Evolutionary conservation across 768 basidiomycete species (phyloP), one percentile per base, ranked within the genome.

Genomic region (Tulasnella sp.): DNA sequence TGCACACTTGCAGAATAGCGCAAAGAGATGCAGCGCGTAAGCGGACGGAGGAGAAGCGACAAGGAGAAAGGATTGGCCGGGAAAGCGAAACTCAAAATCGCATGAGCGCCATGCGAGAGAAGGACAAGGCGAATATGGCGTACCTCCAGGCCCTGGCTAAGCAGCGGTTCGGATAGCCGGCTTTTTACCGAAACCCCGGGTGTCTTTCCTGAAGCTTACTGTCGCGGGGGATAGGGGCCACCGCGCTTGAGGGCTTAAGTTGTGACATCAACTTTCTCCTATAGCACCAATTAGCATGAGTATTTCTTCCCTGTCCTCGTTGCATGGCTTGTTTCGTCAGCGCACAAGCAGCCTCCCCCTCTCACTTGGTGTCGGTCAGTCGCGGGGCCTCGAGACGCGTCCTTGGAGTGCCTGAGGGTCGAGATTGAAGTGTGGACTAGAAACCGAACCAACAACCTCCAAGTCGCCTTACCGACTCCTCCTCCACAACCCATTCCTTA

Each of bases 91-190:
- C 88, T 18, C 89, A 91, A 60, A 95, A 96, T 84, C 90, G 93
- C 79, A 88, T 89, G 0, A 87, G 83, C 34, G 91, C 90, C 7
- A 87, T 91, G 80, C 91, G 90, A 83, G 92, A 93, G 84, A 96
- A 94, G 84, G 96, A 98, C 83, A 92, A 92, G 85, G 94, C 92
- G 24, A 98, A 96, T 0, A 98, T 98, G 95, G 95, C 95, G 80
- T 97, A 96, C 96, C 96, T 98, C 86, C 94, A 94, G 86, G 91
- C 93, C 82, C 87, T 97, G 84, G 96, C 96, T n/a, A 96, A 94
- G 85, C 89, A 94, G 84, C 88, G 94, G 79, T 97, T 94, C 83
- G 96, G 95, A 3, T 58, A 76, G 41, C 48, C 64, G 64, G 64
- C 14, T 37, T 37, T 69, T 34, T 18, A 69, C 24, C 34, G 34